phyloP scores from a whole-genome alignment of 108 stramenopile species.

The Conticribra guillardii region DNA sequence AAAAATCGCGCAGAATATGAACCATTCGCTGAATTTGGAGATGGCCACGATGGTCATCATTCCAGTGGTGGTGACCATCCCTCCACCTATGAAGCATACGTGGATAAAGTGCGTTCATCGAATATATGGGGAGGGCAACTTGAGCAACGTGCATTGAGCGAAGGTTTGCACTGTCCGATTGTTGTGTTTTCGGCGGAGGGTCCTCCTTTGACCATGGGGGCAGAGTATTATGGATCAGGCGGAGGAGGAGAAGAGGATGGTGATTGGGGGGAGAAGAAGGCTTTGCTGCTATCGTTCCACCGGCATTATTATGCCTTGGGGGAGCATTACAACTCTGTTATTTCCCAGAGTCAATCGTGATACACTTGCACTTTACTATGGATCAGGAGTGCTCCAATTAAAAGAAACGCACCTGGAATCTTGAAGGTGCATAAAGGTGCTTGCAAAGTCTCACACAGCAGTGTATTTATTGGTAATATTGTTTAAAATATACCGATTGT shows the following conservation, averaged over 20 bases:
- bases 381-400: too few species aligned
- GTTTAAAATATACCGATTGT: too few species aligned
- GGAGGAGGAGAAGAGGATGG: slow-evolving; percentile 23
- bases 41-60: slow-evolving; percentile 43
- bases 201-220: slow-evolving; percentile 57
- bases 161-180: slow-evolving; percentile 85
- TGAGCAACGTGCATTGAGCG: slow-evolving; percentile 88
- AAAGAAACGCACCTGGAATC: too few species aligned
- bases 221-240: slow-evolving; percentile 36
- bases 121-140: slow-evolving; percentile 98
- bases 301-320: slow-evolving; percentile 97
- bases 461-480: too few species aligned
- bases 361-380: neutral
- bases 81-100: slow-evolving; percentile 83
- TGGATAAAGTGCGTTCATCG: slow-evolving; percentile 72
- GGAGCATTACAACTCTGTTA: slow-evolving; percentile 97
- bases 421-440: too few species aligned
- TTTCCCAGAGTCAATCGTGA: neutral
- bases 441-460: too few species aligned
- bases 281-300: slow-evolving; percentile 90
- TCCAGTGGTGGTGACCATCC: slow-evolving; percentile 41
- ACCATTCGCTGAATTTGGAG: slow-evolving; percentile 86
- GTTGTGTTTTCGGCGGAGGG: slow-evolving; percentile 75
- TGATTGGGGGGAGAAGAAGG: slow-evolving; percentile 46
- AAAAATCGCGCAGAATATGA: slow-evolving; percentile 79